Conservation (phyloP, 768 basidiomycete species). For the Daedaleopsis sinensis region DNA sequence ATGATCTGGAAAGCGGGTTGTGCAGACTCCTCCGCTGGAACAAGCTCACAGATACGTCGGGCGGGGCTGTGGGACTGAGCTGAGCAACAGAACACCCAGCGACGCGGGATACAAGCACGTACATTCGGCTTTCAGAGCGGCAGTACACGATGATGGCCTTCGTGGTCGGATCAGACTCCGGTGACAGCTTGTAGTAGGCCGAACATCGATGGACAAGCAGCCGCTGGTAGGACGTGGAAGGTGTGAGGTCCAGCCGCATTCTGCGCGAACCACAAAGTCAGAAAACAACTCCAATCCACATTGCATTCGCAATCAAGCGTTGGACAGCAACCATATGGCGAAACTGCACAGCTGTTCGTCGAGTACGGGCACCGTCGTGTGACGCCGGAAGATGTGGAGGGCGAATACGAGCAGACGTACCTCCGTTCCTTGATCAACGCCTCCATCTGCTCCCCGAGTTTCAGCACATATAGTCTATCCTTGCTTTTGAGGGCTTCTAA, state of each 20-base stretch:
- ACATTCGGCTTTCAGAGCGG: conserved; percentile 77
- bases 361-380: conserved; percentile 14
- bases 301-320: too few relatives aligned
- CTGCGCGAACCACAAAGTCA: conserved; percentile 37
- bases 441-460: conserved; percentile 89
- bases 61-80: conserved; percentile 52
- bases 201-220: conserved; percentile 87
- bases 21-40: conserved; percentile 68
- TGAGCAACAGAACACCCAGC: conserved; percentile 11
- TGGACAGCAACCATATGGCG: neutral
- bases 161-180: conserved; percentile 65
- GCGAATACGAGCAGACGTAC: conserved; percentile 44
- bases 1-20: conserved; percentile 90
- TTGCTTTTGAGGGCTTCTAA: conserved; percentile 86
- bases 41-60: conserved; percentile 73
- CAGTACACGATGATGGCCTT: conserved; percentile 64
- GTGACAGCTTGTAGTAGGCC: conserved; percentile 74
- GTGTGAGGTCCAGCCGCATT: conserved; percentile 63
- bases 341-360: neutral
- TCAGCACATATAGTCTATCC: conserved; percentile 85
- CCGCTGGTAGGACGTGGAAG: conserved; percentile 81
- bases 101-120: conserved; percentile 34
- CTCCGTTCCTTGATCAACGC: conserved; percentile 72
- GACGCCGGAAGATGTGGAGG: conserved; percentile 13
- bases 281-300: conserved; percentile 8